These are phyloP conservation scores for Fallopia convolvulus DNA, from an alignment of 148 eudicot species.

Conservation along the genomic window DNA sequence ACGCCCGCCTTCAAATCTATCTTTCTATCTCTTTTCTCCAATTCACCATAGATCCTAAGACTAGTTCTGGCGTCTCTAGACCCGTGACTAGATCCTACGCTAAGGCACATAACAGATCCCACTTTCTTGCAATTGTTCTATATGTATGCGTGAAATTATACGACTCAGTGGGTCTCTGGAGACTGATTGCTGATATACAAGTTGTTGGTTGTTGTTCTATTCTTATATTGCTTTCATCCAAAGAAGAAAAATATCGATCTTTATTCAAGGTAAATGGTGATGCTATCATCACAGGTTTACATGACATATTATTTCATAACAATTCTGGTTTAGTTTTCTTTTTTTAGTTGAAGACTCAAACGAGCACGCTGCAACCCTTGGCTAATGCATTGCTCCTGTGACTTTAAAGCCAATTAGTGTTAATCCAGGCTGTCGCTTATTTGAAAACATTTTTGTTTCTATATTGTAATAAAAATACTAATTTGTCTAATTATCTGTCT, in stretches of 20 bases:
- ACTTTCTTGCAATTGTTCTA: not conserved
- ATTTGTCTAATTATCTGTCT: not conserved
- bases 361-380: not conserved
- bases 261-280: not conserved
- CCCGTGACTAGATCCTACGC: too few species aligned
- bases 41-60: too few species aligned
- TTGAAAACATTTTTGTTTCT: not conserved
- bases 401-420: not conserved
- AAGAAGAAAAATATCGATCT: not conserved
- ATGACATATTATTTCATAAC: not conserved
- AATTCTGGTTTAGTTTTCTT: not conserved
- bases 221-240: not conserved
- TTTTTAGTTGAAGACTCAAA: not conserved
- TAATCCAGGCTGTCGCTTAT: not conserved
- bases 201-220: not conserved
- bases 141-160: not conserved
- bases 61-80: too few species aligned
- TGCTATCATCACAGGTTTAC: not conserved
- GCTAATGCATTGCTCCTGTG: not conserved
- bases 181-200: not conserved
- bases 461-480: not conserved
- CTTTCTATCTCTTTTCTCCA: too few species aligned
- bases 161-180: not conserved
- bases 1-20: too few species aligned
- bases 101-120: too few species aligned